Evolutionary conservation across 2,329 filamentous ascomycete species (phyloP).

Genomic region (Colletotrichum noveboracense): DNA sequence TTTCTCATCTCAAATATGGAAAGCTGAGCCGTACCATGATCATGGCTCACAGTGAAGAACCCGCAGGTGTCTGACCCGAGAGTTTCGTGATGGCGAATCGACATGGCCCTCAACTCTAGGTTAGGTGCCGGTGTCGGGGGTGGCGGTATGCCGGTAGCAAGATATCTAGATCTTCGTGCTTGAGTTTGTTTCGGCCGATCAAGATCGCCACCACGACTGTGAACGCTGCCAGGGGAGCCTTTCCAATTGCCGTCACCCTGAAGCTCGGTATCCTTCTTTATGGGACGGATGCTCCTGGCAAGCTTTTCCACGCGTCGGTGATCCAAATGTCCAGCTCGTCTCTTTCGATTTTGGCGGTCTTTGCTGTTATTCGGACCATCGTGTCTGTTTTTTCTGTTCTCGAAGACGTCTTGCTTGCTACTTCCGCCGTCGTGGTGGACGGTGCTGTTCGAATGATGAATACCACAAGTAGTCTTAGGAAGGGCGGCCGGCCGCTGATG

Average conservation of each 20-base stretch:
- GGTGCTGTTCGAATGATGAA: background rate
- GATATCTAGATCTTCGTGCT: background rate
- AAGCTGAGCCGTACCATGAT: background rate
- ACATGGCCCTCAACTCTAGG: background rate
- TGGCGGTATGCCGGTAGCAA: background rate
- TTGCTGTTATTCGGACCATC: background rate
- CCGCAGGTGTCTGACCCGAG: constrained; percentile 64
- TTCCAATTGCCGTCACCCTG: background rate
- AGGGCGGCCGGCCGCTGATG: background rate
- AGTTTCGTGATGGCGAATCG: background rate
- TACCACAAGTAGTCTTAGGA: background rate
- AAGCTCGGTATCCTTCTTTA: background rate
- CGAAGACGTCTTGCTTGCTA: background rate
- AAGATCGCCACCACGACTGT: background rate
- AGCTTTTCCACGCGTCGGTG: background rate
- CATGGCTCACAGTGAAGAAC: background rate
- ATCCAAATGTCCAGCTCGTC: fast-evolving
- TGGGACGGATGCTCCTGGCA: background rate
- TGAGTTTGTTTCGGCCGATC: background rate
- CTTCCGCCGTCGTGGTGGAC: background rate
- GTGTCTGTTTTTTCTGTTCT: background rate
- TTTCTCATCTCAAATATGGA: background rate
- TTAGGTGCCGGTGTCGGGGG: background rate
- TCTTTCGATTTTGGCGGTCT: background rate
- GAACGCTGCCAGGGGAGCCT: background rate